Conservation (phyloP, 176 grass and related monocot genomes). For the Aegilops longissima region DNA sequence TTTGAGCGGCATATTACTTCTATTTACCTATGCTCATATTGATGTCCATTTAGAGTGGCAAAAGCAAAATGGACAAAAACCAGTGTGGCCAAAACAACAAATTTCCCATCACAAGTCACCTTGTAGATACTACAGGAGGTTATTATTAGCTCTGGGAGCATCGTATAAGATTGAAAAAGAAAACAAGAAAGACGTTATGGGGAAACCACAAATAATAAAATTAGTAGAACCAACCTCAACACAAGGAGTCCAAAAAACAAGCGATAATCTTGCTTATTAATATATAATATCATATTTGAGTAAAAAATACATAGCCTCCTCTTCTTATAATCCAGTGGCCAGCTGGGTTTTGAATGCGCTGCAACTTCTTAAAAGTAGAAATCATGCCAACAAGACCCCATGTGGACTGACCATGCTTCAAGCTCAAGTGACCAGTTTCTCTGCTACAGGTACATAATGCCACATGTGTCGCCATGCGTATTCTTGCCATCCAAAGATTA, state of each 20-base stretch:
- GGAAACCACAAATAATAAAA: not conserved
- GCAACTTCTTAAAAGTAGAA: not conserved
- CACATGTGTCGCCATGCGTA: not conserved
- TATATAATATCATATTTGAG: not conserved
- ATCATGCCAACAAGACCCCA: not conserved
- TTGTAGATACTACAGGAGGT: too few species aligned
- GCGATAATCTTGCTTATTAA: not conserved
- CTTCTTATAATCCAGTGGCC: not conserved
- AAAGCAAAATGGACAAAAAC: too few species aligned
- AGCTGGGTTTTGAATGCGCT: not conserved
- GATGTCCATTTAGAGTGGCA: too few species aligned
- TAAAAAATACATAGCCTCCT: not conserved
- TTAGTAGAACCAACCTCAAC: not conserved
- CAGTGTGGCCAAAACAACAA: too few species aligned
- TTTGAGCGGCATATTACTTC: too few species aligned
- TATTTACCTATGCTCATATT: too few species aligned
- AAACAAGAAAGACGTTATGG: not conserved
- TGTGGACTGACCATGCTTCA: not conserved
- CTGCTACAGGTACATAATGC: not conserved
- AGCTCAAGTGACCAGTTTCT: not conserved
- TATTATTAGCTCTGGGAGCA: not conserved
- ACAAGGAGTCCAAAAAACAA: not conserved
- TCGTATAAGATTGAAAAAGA: not conserved
- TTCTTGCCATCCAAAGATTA: conserved; percentile 39
- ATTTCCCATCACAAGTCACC: too few species aligned